Evolutionary conservation across 2,329 filamentous ascomycete genomes (phyloP).

Genomic region (Teratosphaeriaceae sp.): DNA sequence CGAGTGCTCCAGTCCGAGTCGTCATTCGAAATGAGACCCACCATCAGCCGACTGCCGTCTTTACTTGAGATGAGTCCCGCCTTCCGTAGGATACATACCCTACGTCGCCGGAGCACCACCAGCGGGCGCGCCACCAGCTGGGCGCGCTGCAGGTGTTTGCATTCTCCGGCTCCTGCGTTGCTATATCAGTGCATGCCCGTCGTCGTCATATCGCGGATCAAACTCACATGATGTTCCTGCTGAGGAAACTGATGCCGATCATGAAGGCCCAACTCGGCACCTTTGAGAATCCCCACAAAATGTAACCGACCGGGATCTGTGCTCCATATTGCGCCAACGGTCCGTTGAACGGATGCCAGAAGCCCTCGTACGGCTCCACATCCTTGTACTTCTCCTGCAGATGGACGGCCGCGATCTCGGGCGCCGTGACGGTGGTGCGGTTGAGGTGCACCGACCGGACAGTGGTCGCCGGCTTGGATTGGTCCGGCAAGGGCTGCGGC

Average conservation of each 20-base stretch:
- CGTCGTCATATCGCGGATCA: not conserved
- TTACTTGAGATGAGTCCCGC: too few species aligned
- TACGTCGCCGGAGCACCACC: not conserved
- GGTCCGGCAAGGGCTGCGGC: slow-evolving; percentile 54
- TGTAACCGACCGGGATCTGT: slow-evolving; percentile 58
- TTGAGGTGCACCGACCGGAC: slow-evolving; percentile 62
- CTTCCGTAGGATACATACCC: too few species aligned
- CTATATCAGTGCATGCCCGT: not conserved
- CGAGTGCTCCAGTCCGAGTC: too few species aligned
- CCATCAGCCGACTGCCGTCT: too few species aligned
- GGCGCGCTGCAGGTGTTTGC: not conserved
- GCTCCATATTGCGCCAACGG: slow-evolving; percentile 56
- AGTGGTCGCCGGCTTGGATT: slow-evolving; percentile 56
- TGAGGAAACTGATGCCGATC: slow-evolving; percentile 66
- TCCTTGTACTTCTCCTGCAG: slow-evolving; percentile 53
- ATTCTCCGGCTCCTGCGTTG: not conserved
- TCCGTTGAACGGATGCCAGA: slow-evolving; percentile 73
- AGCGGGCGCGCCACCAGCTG: not conserved
- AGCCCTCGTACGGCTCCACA: slow-evolving; percentile 51
- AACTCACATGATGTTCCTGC: slow-evolving; percentile 69
- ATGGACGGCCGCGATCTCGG: slow-evolving; percentile 56
- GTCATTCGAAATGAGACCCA: too few species aligned
- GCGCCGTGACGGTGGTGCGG: slow-evolving; percentile 58
- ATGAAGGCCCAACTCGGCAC: slow-evolving; percentile 69
- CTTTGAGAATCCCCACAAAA: slow-evolving; percentile 55